A percentile compares a stretch with the other conserved stretches of the same genome.
phyloP scores from a whole-genome alignment of 1,284 basidiomycete genomes.

The Ganoderma leucocontextum region DNA sequence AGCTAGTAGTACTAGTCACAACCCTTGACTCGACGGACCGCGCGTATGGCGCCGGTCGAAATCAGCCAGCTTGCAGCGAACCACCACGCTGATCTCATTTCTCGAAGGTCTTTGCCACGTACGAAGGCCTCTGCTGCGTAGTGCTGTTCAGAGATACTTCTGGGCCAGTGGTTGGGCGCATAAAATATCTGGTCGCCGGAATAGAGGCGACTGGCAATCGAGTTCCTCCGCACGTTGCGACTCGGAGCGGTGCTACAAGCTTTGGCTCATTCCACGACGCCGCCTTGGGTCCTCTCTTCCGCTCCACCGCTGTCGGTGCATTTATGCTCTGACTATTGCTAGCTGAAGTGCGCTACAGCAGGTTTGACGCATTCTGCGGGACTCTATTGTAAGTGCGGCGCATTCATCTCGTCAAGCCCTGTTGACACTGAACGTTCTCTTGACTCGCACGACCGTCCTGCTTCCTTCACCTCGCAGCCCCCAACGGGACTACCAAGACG shows the following conservation, averaged over 20 bases:
- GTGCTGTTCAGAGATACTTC: slow-evolving; percentile 16
- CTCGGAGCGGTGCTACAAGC: slow-evolving; percentile 29
- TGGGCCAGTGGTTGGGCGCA: slow-evolving; percentile 15
- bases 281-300: slow-evolving; percentile 8
- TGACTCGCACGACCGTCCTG: slow-evolving; percentile 15
- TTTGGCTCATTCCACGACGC: slow-evolving; percentile 27
- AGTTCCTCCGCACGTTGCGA: slow-evolving; percentile 6
- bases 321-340: slow-evolving; percentile 17
- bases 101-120: slow-evolving; percentile 18
- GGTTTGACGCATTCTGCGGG: neutral
- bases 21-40: neutral
- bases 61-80: slow-evolving; percentile 24
- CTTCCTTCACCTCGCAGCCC: slow-evolving; percentile 11
- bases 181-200: slow-evolving; percentile 17
- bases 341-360: slow-evolving; percentile 13
- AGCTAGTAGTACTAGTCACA: too few species aligned
- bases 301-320: slow-evolving; percentile 13
- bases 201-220: slow-evolving; percentile 16
- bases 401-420: slow-evolving; percentile 8
- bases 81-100: slow-evolving; percentile 25
- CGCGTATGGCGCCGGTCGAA: slow-evolving; percentile 21
- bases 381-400: slow-evolving; percentile 22
- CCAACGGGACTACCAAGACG: slow-evolving; percentile 6
- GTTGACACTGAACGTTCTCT: slow-evolving; percentile 19
- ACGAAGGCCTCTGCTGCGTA: slow-evolving; percentile 12